A percentile compares a stretch with the other conserved stretches of the same genome.
Conservation (phyloP, 169 alveolate species). For the Plasmodium malariae region DNA sequence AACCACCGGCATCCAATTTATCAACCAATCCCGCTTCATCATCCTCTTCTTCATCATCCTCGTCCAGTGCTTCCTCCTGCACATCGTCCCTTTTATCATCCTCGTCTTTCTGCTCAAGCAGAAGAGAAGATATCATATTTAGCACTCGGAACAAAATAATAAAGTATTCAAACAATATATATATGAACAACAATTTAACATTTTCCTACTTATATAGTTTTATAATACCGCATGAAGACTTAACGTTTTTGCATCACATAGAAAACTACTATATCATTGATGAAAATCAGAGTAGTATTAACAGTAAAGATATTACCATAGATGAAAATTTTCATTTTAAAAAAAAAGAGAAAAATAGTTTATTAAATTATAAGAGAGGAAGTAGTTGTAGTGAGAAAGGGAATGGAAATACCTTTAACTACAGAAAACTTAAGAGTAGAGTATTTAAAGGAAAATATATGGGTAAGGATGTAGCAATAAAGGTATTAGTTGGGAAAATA, state of each 20-base stretch:
- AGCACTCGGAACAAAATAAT: constrained; percentile 22
- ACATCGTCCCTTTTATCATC: constrained; percentile 24
- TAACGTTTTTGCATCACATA: constrained; percentile 53
- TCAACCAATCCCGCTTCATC: neutral
- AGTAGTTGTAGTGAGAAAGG: neutral
- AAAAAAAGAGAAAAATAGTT: neutral
- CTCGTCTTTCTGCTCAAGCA: constrained; percentile 44
- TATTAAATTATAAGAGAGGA: neutral
- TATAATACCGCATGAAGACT: constrained; percentile 60
- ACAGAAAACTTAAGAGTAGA: constrained; percentile 29
- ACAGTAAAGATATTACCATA: neutral
- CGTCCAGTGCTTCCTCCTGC: neutral
- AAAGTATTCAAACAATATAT: constrained; percentile 40
- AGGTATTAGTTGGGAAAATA: constrained; percentile 68
- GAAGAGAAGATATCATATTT: constrained; percentile 13
- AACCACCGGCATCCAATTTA: neutral
- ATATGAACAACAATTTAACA: constrained; percentile 44
- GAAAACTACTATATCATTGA: constrained; percentile 16
- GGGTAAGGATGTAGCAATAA: constrained; percentile 79
- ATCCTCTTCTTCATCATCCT: constrained; percentile 17
- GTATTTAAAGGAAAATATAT: constrained; percentile 71
- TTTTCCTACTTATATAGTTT: constrained; percentile 63
- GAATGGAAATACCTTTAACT: neutral
- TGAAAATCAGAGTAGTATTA: neutral
- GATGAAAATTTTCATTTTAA: neutral